These are phyloP conservation scores for Pseudopediastrum boryanum DNA, from an alignment of 139 green algal species.

Conservation along the genomic window DNA sequence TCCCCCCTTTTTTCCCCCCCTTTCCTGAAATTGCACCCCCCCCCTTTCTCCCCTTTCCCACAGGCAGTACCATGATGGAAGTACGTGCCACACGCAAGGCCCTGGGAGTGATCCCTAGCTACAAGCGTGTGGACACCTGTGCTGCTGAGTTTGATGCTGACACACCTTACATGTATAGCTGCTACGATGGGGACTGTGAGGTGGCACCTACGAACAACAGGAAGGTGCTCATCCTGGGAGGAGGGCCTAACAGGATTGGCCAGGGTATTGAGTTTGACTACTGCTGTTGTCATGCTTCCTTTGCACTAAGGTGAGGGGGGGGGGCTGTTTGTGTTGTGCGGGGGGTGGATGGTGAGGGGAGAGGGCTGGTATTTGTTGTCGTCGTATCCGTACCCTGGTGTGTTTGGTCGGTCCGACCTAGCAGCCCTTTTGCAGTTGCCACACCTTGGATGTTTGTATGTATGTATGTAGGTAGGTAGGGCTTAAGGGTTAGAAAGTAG, in stretches of 20 bases:
- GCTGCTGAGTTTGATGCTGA: conserved; percentile 97
- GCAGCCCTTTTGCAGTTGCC: too few relatives aligned
- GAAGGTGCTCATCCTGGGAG: conserved; percentile 98
- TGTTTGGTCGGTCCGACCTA: too few relatives aligned
- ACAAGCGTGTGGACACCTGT: conserved; percentile 99
- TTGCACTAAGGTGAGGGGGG: conserved; percentile 72
- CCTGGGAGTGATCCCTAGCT: conserved; percentile 79
- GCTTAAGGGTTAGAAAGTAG: too few relatives aligned
- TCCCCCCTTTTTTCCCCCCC: too few relatives aligned
- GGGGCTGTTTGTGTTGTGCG: not conserved
- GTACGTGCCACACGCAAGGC: conserved; percentile 71
- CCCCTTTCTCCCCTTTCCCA: not conserved
- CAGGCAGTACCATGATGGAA: conserved; percentile 48
- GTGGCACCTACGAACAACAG: conserved; percentile 62
- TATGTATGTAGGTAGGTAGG: too few relatives aligned
- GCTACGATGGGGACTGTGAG: conserved; percentile 88
- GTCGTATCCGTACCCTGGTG: too few relatives aligned
- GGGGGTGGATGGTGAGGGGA: too few relatives aligned
- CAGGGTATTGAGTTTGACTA: conserved; percentile 99
- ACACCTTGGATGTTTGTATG: too few relatives aligned
- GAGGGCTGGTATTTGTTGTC: too few relatives aligned
- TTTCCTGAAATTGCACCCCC: not conserved
- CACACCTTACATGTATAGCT: conserved; percentile 96
- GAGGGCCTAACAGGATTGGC: conserved; percentile 99
- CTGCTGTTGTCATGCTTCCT: conserved; percentile 99